Percentiles rank a stretch among this genome's conserved stretches.
Conservation (phyloP, 2,329 filamentous ascomycete genomes). For the Fusarium sublunatum region DNA sequence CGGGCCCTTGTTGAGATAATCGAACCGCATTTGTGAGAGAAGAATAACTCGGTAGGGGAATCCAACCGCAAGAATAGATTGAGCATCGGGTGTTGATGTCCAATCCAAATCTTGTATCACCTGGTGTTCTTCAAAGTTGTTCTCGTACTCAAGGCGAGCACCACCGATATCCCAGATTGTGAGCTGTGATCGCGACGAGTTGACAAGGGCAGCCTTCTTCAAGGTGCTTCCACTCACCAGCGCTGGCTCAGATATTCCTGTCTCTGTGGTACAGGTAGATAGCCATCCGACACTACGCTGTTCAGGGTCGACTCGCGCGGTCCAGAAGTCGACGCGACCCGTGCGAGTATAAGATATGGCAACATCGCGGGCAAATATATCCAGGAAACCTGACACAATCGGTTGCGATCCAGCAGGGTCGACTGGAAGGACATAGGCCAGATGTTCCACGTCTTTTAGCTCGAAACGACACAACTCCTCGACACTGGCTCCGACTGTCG, state of each 20-base stretch:
- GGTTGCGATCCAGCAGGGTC: slow-evolving; percentile 83
- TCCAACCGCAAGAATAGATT: slow-evolving; percentile 91
- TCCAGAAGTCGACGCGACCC: slow-evolving; percentile 86
- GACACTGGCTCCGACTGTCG: slow-evolving; percentile 54
- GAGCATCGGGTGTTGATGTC: slow-evolving; percentile 89
- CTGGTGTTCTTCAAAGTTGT: slow-evolving; percentile 78
- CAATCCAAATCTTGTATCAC: slow-evolving; percentile 89
- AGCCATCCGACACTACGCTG: slow-evolving; percentile 80
- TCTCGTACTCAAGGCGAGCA: slow-evolving; percentile 82
- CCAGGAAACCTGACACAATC: slow-evolving; percentile 80
- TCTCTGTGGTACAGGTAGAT: slow-evolving; percentile 83
- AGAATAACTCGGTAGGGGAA: slow-evolving; percentile 88
- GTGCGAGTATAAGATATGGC: slow-evolving; percentile 84
- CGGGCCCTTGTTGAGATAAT: slow-evolving; percentile 89
- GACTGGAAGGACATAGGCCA: slow-evolving; percentile 79
- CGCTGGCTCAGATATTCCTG: slow-evolving; percentile 76
- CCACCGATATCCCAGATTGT: slow-evolving; percentile 93
- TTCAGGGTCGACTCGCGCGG: slow-evolving; percentile 75
- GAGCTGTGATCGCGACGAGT: slow-evolving; percentile 76
- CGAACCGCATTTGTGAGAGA: slow-evolving; percentile 88
- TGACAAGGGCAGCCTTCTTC: slow-evolving; percentile 86
- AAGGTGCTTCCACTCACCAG: slow-evolving; percentile 87
- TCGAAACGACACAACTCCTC: slow-evolving; percentile 77
- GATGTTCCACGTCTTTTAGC: slow-evolving; percentile 67
- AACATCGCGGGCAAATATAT: slow-evolving; percentile 86